Evolutionary conservation across 2,329 filamentous ascomycete species (phyloP).

Genomic region (Calonectria naviculata): DNA sequence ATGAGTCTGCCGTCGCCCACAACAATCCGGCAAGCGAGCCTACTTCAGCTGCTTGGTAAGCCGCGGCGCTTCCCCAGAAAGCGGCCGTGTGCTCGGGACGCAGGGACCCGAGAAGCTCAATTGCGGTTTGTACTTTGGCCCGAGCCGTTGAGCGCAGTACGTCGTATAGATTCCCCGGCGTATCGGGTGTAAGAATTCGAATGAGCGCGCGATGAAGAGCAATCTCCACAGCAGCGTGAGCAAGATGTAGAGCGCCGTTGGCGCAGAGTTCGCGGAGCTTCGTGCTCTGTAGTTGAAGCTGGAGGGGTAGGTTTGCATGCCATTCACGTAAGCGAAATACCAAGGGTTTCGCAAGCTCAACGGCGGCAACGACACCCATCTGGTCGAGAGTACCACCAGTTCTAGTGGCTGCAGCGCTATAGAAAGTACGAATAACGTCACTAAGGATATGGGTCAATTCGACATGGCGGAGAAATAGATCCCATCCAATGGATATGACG

Average conservation of each 20-base stretch:
- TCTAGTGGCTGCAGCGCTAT: conserved; percentile 50
- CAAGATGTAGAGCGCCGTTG: conserved; percentile 60
- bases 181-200: conserved; percentile 51
- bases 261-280: conserved; percentile 53
- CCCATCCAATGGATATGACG: conserved; percentile 56
- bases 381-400: conserved; percentile 44
- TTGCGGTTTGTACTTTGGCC: conserved; percentile 52
- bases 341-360: conserved; percentile 47
- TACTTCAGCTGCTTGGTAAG: conserved; percentile 55
- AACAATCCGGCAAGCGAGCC: conserved; percentile 54
- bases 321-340: conserved; percentile 52
- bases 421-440: conserved; percentile 62
- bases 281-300: conserved; percentile 56
- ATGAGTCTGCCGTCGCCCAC: conserved; percentile 51
- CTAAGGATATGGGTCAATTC: conserved; percentile 61
- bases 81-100: conserved; percentile 58
- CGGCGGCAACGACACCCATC: conserved; percentile 46
- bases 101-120: conserved; percentile 52
- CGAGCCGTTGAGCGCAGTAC: conserved; percentile 52
- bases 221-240: conserved; percentile 63
- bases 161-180: conserved; percentile 42
- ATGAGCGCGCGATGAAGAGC: conserved; percentile 62
- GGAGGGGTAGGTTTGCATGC: conserved; percentile 58
- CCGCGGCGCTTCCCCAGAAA: conserved; percentile 58
- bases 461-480: conserved; percentile 63